Evolutionary conservation across 1,284 basidiomycete species (phyloP), one percentile per base, ranked within the genome.

Genomic region (Apiotrichum veenhuisii): DNA sequence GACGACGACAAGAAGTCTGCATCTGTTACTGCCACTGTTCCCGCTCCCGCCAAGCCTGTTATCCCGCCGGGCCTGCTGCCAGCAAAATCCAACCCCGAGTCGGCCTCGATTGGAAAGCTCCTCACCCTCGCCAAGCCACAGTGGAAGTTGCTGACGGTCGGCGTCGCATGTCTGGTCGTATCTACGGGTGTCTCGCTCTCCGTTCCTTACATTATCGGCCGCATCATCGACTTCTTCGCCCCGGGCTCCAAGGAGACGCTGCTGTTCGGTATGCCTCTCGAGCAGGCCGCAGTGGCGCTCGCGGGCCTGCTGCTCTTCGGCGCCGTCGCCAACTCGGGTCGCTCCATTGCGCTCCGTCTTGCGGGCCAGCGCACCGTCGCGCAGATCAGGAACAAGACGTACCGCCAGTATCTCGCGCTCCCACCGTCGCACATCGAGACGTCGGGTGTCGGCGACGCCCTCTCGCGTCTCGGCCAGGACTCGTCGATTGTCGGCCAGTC

Each of bases 151-250:
- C 56, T 76, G 12, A 66, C 68, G 0, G 53, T 68, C 36, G 74
- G 74, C 41, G 65, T 73, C 2, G 43, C 57, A 15, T 72, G 66
- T 57, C 63, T 76, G 10, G 61, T 64, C 20, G 52, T 76, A 23
- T 72, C 71, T 2, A 76, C 74, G 5, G 71, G 64, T 52, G 71
- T 73, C 42, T 70, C 69, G 27, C 63, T 74, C 12, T 64, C 67
- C 5, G 69, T 74, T 11, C 74, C 74, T 18, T 74, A 69, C 66
- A 65, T 68, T 10, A 74, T 74, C 51, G 74, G 74, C 47, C 63
- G 72, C 27, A 76, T 76, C 46, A 76, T 76, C 57, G 74, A 76
- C 60, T 73, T 68, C 61, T 76, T 76, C 50, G 67, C 72, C 1
- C 74, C 74, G 26, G 74, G 72, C 9, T 72, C 69, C 10, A 65